Evolutionary conservation across 768 basidiomycete genomes (phyloP).

Genomic region (Suillus paluster): DNA sequence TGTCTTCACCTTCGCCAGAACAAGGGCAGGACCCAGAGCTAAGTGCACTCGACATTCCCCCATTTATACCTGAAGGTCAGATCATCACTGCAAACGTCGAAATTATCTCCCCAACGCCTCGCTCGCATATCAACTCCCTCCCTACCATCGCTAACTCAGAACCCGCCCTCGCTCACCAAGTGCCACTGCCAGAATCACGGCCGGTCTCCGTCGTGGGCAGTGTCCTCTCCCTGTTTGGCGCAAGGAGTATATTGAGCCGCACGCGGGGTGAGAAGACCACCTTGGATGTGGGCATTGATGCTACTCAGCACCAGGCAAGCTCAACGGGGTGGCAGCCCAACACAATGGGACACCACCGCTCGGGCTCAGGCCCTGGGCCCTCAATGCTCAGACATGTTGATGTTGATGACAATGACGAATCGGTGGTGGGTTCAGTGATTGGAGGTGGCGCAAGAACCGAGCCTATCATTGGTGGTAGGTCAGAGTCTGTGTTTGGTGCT

Average conservation of each 20-base stretch:
- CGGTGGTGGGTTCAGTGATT: background rate
- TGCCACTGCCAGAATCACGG: conserved; percentile 34
- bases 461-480: background rate
- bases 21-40: conserved; percentile 9
- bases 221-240: conserved; percentile 9
- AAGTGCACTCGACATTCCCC: conserved; percentile 1
- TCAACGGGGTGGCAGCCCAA: background rate
- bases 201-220: conserved; percentile 34
- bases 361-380: background rate
- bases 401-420: background rate
- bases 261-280: conserved; percentile 21
- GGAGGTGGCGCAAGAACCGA: background rate
- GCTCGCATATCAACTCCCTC: conserved; percentile 12
- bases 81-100: conserved; percentile 19
- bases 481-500: background rate
- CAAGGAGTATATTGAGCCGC: background rate
- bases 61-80: background rate
- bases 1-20: conserved; percentile 9
- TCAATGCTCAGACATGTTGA: conserved; percentile 11
- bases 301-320: background rate
- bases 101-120: conserved; percentile 14
- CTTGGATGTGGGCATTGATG: conserved; percentile 29
- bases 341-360: background rate
- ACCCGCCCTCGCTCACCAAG: conserved; percentile 18
- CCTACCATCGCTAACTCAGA: conserved; percentile 23